These are phyloP conservation scores for Trichosporon sp. DNA, from an alignment of 1,284 basidiomycete genomes.

Conservation along the genomic window DNA sequence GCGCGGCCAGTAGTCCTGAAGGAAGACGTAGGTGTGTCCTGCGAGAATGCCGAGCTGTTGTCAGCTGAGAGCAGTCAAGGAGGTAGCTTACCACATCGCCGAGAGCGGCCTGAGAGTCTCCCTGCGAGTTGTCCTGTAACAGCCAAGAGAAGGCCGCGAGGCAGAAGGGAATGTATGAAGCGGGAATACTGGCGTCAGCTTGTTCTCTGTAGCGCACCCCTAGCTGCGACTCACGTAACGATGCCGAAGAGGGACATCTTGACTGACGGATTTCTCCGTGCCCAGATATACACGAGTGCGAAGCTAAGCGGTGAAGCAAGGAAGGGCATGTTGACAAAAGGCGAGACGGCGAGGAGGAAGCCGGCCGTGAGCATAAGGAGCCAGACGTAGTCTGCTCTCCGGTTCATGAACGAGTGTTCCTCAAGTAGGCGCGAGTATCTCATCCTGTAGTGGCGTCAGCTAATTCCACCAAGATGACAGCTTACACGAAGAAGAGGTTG, in stretches of 20 bases:
- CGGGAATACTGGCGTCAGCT: conserved; percentile 60
- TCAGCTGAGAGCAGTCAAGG: conserved; percentile 9
- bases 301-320: conserved; percentile 62
- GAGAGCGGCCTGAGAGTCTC: conserved; percentile 75
- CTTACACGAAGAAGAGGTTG: conserved; percentile 96
- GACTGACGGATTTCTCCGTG: conserved; percentile 82
- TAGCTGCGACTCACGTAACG: conserved; percentile 55
- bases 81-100: conserved; percentile 61
- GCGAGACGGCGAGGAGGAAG: conserved; percentile 74
- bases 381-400: conserved; percentile 89
- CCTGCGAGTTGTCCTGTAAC: conserved; percentile 76
- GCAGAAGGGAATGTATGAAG: conserved; percentile 88
- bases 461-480: conserved; percentile 7
- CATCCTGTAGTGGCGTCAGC: conserved; percentile 58
- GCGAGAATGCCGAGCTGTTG: conserved; percentile 67
- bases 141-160: conserved; percentile 85
- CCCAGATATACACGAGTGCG: conserved; percentile 95
- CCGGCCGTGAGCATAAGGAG: conserved; percentile 71
- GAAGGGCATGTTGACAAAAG: conserved; percentile 82
- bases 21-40: conserved; percentile 86
- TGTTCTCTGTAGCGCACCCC: too few relatives aligned
- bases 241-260: conserved; percentile 94
- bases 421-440: conserved; percentile 92
- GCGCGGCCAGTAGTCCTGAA: conserved; percentile 88
- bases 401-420: conserved; percentile 87